A percentile compares a stretch with the other conserved stretches of the same genome.
These are phyloP conservation scores for Candida sanyaensis DNA, from an alignment of 1,139 yeast genomes.

Conservation along the genomic window DNA sequence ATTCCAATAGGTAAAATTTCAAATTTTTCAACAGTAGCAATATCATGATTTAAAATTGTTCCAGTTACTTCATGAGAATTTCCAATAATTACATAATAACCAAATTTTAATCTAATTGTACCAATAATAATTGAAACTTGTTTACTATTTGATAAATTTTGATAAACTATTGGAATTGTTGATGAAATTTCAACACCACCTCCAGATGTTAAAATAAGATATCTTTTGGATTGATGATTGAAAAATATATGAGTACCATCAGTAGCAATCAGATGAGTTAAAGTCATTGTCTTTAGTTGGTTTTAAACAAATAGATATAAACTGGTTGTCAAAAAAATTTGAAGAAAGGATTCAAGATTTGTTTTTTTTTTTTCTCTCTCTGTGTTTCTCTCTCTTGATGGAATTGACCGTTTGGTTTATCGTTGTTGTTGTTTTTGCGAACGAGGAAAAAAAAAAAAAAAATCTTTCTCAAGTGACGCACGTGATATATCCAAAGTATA, in stretches of 20 bases:
- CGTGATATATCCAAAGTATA: no score
- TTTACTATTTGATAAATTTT: slow-evolving; percentile 18
- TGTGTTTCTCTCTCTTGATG: no score
- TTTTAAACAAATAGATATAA: no score
- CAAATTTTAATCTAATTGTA: slow-evolving; percentile 53
- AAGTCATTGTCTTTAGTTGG: slow-evolving; percentile 21
- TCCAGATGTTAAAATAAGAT: slow-evolving; percentile 27
- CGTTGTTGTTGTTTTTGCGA: no score
- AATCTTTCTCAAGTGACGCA: no score
- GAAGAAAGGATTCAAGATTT: no score
- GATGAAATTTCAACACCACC: slow-evolving; percentile 22
- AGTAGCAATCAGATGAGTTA: slow-evolving; percentile 28
- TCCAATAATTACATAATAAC: slow-evolving; percentile 39
- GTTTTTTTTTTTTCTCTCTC: no score
- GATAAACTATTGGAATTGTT: slow-evolving; percentile 22
- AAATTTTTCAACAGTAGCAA: slow-evolving; percentile 60
- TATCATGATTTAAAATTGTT: slow-evolving; percentile 57
- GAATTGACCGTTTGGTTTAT: no score
- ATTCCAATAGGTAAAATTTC: slow-evolving; percentile 56
- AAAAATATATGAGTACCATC: slow-evolving; percentile 41
- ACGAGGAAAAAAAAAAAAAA: no score
- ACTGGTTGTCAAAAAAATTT: no score
- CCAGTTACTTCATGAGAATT: slow-evolving; percentile 68
- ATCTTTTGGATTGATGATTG: slow-evolving; percentile 21
- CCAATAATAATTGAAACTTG: slow-evolving; percentile 76